Base-by-base conservation (phyloP, 164 flowering plant species). In the Umbilicus rupestris region DNA sequence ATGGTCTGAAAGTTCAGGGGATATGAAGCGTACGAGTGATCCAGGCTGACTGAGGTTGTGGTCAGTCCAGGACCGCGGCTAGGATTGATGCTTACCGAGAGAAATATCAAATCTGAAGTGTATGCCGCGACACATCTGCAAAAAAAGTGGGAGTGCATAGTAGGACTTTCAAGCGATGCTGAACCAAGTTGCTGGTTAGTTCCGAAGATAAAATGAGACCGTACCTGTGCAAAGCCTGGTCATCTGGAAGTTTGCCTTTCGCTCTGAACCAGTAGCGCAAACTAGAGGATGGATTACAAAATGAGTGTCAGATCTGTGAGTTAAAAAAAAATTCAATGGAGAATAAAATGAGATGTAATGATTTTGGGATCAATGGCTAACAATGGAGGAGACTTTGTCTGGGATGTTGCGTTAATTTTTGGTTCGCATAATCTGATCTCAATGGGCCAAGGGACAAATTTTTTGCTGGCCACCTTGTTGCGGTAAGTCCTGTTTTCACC, bases 151-250 rank as follows among this genome's bases (percentile, higher is more conserved):
- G n/a, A n/a, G n/a, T n/a, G n/a, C n/a, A n/a, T n/a, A n/a, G n/a
- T n/a, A n/a, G n/a, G n/a, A n/a, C n/a, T n/a, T n/a, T n/a, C n/a
- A n/a, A n/a, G n/a, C n/a, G n/a, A n/a, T n/a, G n/a, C n/a, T n/a
- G n/a, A n/a, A n/a, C n/a, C n/a, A n/a, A n/a, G n/a, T n/a, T n/a
- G n/a, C n/a, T n/a, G n/a, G n/a, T n/a, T n/a, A n/a, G n/a, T n/a
- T n/a, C n/a, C 9, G 6, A 4, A 16, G 20, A 60, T 22, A 57
- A 26, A 5, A 30, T 2, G 8, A 17, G 26, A 41, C 12, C 12
- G 33, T 63, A 63, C 65, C 65, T 63, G 15, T 63, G 65, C 65
- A 63, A 37, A 41, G 65, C 65, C 46, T 63, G 65, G 45, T 63
- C 65, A 63, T 63, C 65, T 17, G 65, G 19, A 35, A 63, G 65